Conservation (phyloP, 495 filamentous ascomycete species). For the Friedmanniomyces simplex region DNA sequence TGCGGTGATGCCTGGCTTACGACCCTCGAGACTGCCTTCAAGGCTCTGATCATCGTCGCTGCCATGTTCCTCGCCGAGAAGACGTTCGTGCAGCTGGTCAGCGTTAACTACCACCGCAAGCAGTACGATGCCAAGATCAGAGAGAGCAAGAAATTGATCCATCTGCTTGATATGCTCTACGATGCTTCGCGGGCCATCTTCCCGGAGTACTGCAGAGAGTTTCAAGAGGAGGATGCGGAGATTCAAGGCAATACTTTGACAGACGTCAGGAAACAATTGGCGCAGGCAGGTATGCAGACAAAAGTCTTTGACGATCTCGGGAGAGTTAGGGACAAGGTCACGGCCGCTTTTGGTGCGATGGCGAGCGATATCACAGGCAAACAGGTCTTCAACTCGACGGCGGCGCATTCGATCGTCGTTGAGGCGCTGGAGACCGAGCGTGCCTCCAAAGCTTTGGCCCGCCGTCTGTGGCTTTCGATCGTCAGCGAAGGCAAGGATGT, state of each 20-base stretch:
- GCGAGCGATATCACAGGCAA: slow-evolving; percentile 17
- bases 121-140: slow-evolving; percentile 22
- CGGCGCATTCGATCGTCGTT: slow-evolving; percentile 19
- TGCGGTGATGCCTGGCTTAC: slow-evolving; percentile 3
- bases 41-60: slow-evolving; percentile 16
- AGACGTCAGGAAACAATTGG: slow-evolving; percentile 3
- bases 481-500: slow-evolving; percentile 17
- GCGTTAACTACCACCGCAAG: slow-evolving; percentile 26
- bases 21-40: slow-evolving; percentile 13
- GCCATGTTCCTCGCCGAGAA: slow-evolving; percentile 22
- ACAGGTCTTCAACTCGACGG: slow-evolving; percentile 9
- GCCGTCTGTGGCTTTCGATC: slow-evolving; percentile 20
- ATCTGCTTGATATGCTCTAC: slow-evolving; percentile 22
- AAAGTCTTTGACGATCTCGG: slow-evolving; percentile 16
- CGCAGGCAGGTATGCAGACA: slow-evolving; percentile 2
- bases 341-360: slow-evolving; percentile 21
- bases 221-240: slow-evolving; percentile 16
- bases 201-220: slow-evolving; percentile 19
- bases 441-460: slow-evolving; percentile 17
- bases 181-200: slow-evolving; percentile 19
- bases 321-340: slow-evolving; percentile 19
- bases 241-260: slow-evolving; percentile 16
- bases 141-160: slow-evolving; percentile 22
- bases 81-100: slow-evolving; percentile 20
- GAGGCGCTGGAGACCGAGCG: slow-evolving; percentile 18